phyloP scores from a whole-genome alignment of 2,329 filamentous ascomycete genomes.

The Aureobasidium namibiae region DNA sequence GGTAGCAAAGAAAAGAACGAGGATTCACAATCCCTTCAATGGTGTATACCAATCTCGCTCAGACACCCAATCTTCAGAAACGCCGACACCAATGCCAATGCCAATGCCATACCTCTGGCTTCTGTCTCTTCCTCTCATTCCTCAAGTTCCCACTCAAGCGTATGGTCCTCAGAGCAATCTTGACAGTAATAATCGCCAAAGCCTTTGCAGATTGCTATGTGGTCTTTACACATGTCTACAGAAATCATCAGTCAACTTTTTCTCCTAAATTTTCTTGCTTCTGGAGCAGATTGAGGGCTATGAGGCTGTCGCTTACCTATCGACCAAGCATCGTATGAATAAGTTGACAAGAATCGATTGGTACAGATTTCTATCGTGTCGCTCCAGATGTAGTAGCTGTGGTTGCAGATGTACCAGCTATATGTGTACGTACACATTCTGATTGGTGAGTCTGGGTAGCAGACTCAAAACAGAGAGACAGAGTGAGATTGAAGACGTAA shows the following conservation, averaged over 20 bases:
- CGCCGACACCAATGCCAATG: neutral
- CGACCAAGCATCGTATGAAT: constrained; percentile 41
- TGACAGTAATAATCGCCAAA: constrained; percentile 38
- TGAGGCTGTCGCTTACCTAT: too few species aligned
- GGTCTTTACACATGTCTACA: constrained; percentile 33
- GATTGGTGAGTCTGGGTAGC: too few species aligned
- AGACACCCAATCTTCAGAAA: neutral
- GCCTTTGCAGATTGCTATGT: constrained; percentile 28
- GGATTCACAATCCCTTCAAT: too few species aligned
- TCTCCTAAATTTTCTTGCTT: too few species aligned
- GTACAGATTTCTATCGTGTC: constrained; percentile 39
- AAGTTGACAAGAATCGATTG: constrained; percentile 36
- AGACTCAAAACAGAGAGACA: too few species aligned
- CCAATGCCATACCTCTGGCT: too few species aligned
- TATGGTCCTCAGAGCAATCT: constrained; percentile 36
- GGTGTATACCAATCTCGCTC: too few species aligned
- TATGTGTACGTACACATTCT: constrained; percentile 44
- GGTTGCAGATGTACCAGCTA: constrained; percentile 40
- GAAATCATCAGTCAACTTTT: neutral
- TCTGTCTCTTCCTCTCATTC: constrained; percentile 24
- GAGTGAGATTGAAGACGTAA: too few species aligned
- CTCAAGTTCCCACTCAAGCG: constrained; percentile 35
- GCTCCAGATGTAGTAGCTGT: constrained; percentile 41
- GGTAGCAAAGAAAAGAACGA: too few species aligned
- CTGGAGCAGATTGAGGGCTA: too few species aligned